Evolutionary conservation across 179 eudicot species (phyloP), one percentile per base, ranked within the genome.

Genomic region (Pouteria campechiana): DNA sequence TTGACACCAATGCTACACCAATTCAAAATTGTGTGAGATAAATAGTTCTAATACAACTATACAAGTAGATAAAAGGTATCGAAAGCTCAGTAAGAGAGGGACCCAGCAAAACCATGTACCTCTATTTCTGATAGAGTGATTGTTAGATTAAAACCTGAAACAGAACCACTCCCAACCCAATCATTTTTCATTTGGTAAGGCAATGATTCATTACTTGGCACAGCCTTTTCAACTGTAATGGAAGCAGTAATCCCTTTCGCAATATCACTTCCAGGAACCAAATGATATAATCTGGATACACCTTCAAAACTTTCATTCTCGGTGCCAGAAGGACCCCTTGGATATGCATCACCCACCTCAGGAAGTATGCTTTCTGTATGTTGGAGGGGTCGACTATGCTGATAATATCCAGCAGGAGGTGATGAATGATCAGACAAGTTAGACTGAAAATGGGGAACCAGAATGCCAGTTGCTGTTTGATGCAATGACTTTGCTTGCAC

Each of bases 111-210:
- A 8, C 32, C 15, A 48, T 7, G 15, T 58, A 87, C 99, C 85
- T 87, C 72, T 47, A 92, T 59, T 57, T 92, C 94, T 40, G 65
- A 48, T 35, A 87, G 64, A 20, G 99, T 82, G 32, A 92, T 47
- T 42, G 78, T 75, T 60, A 92, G 20, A 45, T 92, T 80, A 37
- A 83, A 63, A 42, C 93, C 93, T n/a, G 81, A 56, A 57, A 78
- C 56, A 68, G 81, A 68, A 46, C 96, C 96, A 55, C 38, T 58
- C 32, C 99, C 99, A 69, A 52, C 61, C 96, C 96, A 92, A 45
- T 66, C 64, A 41, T 61, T 70, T 52, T 49, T 59, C 52, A 34
- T 42, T 33, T 52, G 30, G 40, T 17, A 36, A 65, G 68, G 47
- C 50, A 23, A 13, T 46, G 37, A 39, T 50, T 44, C 58, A 38